These are phyloP conservation scores for Plectosphaerella sp. DNA, from an alignment of 2,329 filamentous ascomycete genomes.

Conservation along the genomic window DNA sequence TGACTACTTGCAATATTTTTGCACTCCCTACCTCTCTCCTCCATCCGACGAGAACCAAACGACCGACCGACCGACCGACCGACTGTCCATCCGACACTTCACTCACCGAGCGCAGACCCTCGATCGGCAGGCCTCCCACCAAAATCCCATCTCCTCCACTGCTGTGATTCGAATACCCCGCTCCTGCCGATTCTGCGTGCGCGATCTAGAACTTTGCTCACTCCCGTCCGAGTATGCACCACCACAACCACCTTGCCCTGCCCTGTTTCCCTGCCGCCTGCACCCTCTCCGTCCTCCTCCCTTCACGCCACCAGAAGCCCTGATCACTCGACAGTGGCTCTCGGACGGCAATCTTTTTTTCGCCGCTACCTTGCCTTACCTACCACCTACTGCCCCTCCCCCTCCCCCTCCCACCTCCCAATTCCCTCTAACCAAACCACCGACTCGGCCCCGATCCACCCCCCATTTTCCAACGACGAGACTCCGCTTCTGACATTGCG, in stretches of 20 bases:
- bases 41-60: too few relatives aligned
- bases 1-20: too few relatives aligned
- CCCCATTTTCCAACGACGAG: not conserved
- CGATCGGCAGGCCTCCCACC: slow-evolving; percentile 5
- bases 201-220: slow-evolving; percentile 15
- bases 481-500: not conserved
- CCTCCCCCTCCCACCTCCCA: not conserved
- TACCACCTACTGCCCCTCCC: not conserved
- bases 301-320: not conserved
- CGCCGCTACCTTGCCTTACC: not conserved
- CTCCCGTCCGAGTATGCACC: slow-evolving; percentile 7
- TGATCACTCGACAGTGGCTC: not conserved
- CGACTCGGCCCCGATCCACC: not conserved
- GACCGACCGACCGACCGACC: not conserved
- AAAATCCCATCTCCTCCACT: slow-evolving; percentile 2
- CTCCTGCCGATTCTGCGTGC: slow-evolving; percentile 15
- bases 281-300: not conserved
- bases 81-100: not conserved
- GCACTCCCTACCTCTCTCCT: too few relatives aligned
- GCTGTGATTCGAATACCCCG: slow-evolving; percentile 14
- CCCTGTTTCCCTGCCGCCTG: not conserved
- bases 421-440: not conserved
- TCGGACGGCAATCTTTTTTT: not conserved
- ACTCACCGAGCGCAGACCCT: not conserved
- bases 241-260: slow-evolving; percentile 5